A percentile compares a stretch with the other conserved stretches of the same genome.
Evolutionary conservation across 2,329 filamentous ascomycete species (phyloP).

Genomic region (Ascochyta fabae): DNA sequence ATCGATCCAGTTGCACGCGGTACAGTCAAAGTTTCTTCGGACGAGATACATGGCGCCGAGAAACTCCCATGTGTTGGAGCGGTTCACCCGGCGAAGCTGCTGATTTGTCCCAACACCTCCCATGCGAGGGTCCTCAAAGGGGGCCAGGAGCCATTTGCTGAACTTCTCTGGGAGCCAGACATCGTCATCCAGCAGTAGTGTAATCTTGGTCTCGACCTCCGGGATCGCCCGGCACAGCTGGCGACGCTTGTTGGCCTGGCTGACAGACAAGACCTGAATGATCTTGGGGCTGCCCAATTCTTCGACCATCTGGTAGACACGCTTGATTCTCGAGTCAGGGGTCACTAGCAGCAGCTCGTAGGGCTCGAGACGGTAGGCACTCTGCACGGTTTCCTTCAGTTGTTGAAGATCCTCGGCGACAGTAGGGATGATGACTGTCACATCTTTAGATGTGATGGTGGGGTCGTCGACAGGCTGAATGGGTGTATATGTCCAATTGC

Average conservation of each 20-base stretch:
- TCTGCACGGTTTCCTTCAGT: slow-evolving; percentile 79
- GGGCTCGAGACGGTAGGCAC: slow-evolving; percentile 73
- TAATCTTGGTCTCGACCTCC: slow-evolving; percentile 81
- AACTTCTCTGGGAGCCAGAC: slow-evolving; percentile 89
- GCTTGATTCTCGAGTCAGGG: slow-evolving; percentile 77
- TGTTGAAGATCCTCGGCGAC: slow-evolving; percentile 88
- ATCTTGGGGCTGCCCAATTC: slow-evolving; percentile 58
- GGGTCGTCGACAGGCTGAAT: slow-evolving; percentile 82
- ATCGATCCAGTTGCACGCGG: slow-evolving; percentile 92
- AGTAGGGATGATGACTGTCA: slow-evolving; percentile 92
- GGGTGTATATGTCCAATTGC: slow-evolving; percentile 82
- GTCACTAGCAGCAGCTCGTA: slow-evolving; percentile 84
- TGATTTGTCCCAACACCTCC: slow-evolving; percentile 94
- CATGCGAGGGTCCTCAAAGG: slow-evolving; percentile 82
- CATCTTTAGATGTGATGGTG: slow-evolving; percentile 79
- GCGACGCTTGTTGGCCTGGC: slow-evolving; percentile 91
- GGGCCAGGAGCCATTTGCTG: slow-evolving; percentile 89
- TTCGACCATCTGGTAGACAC: slow-evolving; percentile 66
- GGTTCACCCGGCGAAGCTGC: slow-evolving; percentile 74
- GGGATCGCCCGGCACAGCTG: slow-evolving; percentile 93
- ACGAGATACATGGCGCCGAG: slow-evolving; percentile 91
- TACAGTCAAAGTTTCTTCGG: slow-evolving; percentile 94
- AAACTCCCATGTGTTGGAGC: slow-evolving; percentile 78
- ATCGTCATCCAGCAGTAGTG: slow-evolving; percentile 93
- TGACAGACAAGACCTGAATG: slow-evolving; percentile 76